These are phyloP conservation scores for Ceratocystis albifundus DNA, from an alignment of 2,329 filamentous ascomycete species.

Conservation along the genomic window DNA sequence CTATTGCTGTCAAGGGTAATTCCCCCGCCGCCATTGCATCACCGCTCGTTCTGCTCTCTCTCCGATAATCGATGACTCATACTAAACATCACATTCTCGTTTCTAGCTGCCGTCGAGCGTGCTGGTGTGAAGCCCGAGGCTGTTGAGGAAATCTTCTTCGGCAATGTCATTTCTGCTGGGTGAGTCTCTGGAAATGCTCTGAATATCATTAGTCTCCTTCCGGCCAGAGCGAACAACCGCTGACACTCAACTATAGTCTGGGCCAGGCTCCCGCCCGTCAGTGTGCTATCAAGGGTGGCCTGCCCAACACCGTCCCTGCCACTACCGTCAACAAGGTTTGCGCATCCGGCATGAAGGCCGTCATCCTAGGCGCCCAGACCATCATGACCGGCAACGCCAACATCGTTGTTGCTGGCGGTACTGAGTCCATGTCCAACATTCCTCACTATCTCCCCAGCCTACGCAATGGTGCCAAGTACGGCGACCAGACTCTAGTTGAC, in stretches of 20 bases:
- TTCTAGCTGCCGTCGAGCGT: slow-evolving; percentile 63
- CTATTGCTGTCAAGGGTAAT: slow-evolving; percentile 80
- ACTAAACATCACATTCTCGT: slow-evolving; percentile 22
- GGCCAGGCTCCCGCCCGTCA: slow-evolving; percentile 95
- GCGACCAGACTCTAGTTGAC: slow-evolving; percentile 78
- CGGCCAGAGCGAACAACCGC: slow-evolving; percentile 24
- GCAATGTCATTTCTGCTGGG: slow-evolving; percentile 96
- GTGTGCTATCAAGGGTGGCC: slow-evolving; percentile 79
- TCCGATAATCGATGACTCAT: slow-evolving; percentile 15
- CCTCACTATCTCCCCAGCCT: slow-evolving; percentile 89
- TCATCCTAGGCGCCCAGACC: slow-evolving; percentile 88
- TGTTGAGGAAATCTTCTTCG: slow-evolving; percentile 94
- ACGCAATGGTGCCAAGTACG: slow-evolving; percentile 84
- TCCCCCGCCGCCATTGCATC: background rate
- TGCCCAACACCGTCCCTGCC: slow-evolving; percentile 65
- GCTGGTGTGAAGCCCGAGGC: slow-evolving; percentile 77
- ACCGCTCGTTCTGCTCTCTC: slow-evolving; percentile 7
- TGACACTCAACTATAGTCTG: slow-evolving; percentile 44
- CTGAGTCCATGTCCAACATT: slow-evolving; percentile 97
- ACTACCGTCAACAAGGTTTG: slow-evolving; percentile 99
- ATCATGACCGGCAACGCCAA: slow-evolving; percentile 94
- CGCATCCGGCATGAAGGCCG: slow-evolving; percentile 86
- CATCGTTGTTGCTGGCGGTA: slow-evolving; percentile 84
- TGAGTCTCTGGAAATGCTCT: slow-evolving; percentile 34
- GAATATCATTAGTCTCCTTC: background rate